Percentiles rank a stretch among this genome's conserved stretches.
Conservation (phyloP, 768 basidiomycete species). For the Lyophyllum semitale region DNA sequence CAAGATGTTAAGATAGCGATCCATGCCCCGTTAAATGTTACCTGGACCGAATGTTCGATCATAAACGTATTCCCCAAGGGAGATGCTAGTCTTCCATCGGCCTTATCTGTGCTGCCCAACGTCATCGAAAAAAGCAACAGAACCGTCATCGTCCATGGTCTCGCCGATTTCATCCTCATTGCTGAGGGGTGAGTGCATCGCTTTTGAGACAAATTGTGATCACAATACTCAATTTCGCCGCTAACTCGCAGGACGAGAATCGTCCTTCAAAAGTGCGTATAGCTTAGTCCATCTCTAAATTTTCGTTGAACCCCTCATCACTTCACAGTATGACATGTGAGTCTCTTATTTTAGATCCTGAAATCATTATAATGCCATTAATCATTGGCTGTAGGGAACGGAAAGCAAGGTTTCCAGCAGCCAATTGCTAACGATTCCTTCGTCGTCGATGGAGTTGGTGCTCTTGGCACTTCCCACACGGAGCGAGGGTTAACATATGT, state of each 20-base stretch:
- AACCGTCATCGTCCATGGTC: constrained; percentile 69
- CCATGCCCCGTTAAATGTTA: constrained; percentile 62
- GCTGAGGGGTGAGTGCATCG: constrained; percentile 60
- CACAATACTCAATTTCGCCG: neutral
- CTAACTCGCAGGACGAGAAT: constrained; percentile 51
- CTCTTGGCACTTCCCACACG: constrained; percentile 62
- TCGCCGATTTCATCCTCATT: constrained; percentile 74
- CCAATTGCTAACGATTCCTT: constrained; percentile 68
- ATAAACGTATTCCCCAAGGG: constrained; percentile 61
- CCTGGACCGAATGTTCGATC: constrained; percentile 67
- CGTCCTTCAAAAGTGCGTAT: constrained; percentile 61
- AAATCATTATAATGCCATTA: neutral
- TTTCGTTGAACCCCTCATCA: neutral
- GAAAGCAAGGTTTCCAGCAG: constrained; percentile 72
- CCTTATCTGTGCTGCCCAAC: constrained; percentile 65
- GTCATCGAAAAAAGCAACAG: constrained; percentile 77
- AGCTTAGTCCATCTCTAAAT: neutral
- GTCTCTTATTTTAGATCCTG: constrained; percentile 1
- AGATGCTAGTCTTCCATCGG: constrained; percentile 62
- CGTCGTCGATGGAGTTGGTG: constrained; percentile 69
- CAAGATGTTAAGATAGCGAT: constrained; percentile 69
- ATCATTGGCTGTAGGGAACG: constrained; percentile 44
- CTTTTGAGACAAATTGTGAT: neutral
- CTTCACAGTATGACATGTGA: constrained; percentile 44
- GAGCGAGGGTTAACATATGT: constrained; percentile 71